Percentiles rank a stretch among this genome's conserved stretches.
Conservation (phyloP, 208 protist genomes). For the Acanthamoeba lenticulata region DNA sequence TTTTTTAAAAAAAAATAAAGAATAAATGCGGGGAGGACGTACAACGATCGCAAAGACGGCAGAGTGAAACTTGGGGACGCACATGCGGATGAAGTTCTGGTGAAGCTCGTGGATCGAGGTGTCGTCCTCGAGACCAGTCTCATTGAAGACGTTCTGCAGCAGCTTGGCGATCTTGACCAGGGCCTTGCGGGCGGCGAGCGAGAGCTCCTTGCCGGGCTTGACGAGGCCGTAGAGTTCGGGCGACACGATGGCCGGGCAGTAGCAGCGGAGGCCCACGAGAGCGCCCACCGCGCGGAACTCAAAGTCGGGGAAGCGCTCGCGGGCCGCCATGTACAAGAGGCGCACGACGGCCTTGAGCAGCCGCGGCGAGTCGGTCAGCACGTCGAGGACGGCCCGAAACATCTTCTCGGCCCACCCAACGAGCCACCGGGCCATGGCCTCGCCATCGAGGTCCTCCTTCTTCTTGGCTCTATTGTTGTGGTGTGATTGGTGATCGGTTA, state of each 20-base stretch:
- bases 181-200: background rate
- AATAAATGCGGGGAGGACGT: background rate
- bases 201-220: background rate
- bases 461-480: background rate
- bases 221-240: slow-evolving; percentile 6
- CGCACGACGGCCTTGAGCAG: background rate
- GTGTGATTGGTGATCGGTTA: accelerated
- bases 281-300: slow-evolving; percentile 37
- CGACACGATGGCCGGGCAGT: slow-evolving; percentile 41
- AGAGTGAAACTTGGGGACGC: slow-evolving; percentile 25
- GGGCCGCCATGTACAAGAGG: background rate
- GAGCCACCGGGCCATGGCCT: background rate
- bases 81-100: slow-evolving; percentile 3
- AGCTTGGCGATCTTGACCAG: slow-evolving; percentile 24
- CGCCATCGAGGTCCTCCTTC: slow-evolving; percentile 23
- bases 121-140: background rate
- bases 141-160: slow-evolving; percentile 37
- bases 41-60: background rate
- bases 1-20: background rate
- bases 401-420: background rate
- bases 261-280: slow-evolving; percentile 7
- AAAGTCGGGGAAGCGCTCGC: background rate
- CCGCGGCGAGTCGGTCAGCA: background rate
- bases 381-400: background rate
- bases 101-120: background rate